A percentile compares a stretch with the other conserved stretches of the same genome.
Evolutionary conservation across 176 grass and related monocot genomes (phyloP).

Genomic region (Zoysia japonica): DNA sequence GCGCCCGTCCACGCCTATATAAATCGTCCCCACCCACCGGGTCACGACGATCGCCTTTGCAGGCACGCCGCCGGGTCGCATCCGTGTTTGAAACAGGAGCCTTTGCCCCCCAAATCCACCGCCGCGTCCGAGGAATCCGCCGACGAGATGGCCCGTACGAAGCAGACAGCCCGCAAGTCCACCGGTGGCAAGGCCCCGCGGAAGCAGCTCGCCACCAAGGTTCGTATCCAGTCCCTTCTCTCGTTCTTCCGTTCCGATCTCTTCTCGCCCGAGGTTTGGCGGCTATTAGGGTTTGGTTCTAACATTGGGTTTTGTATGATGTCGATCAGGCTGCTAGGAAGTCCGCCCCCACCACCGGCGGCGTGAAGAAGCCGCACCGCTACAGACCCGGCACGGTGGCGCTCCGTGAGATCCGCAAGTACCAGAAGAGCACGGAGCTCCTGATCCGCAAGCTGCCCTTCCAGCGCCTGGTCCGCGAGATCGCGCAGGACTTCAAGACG

Average conservation of each 20-base stretch:
- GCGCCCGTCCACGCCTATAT: background rate
- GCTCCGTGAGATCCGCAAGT: conserved; percentile 75
- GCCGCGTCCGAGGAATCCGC: background rate
- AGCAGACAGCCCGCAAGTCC: too few species aligned
- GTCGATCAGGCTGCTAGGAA: conserved; percentile 59
- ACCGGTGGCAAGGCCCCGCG: too few species aligned
- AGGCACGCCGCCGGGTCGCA: background rate
- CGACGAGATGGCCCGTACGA: conserved; percentile 62
- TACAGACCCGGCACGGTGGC: conserved; percentile 64
- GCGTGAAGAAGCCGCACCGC: conserved; percentile 79
- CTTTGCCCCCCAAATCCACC: background rate
- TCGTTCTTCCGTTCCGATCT: background rate
- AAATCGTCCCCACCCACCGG: rapidly evolving
- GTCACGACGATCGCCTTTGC: background rate
- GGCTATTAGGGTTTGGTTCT: background rate
- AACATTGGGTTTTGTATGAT: background rate
- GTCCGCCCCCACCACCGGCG: conserved; percentile 59
- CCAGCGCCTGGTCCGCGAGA: conserved; percentile 26
- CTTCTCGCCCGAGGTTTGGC: background rate
- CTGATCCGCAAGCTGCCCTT: conserved; percentile 79
- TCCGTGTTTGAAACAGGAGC: background rate
- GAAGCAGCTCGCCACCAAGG: conserved; percentile 94
- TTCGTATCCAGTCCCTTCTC: background rate
- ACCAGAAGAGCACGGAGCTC: conserved; percentile 90
- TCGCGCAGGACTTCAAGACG: too few species aligned